Evolutionary conservation across 495 filamentous ascomycete species (phyloP), one percentile per base, ranked within the genome.

Genomic region (Chaetomium cochliodes): DNA sequence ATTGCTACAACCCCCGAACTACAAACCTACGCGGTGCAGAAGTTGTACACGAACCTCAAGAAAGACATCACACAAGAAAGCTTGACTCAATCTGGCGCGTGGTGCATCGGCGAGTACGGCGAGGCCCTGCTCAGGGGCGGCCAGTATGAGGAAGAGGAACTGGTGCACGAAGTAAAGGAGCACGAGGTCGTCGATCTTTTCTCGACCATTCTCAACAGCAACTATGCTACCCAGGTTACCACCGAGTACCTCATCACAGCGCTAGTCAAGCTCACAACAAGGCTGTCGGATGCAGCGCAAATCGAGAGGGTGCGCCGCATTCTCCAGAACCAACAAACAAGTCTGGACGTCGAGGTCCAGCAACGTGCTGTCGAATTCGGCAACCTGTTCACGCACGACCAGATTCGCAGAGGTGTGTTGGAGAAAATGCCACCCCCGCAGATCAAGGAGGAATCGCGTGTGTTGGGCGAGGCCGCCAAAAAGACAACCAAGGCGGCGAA

Each of bases 351-450:
- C 50, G 94, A 98, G 73, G 89, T 98, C 11, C 94, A 98, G 73
- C 96, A 98, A 76, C 86, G 94, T 70, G 88, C 92, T 13, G 93
- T 96, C 18, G 94, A 98, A 74, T 98, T 96, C 67, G 87, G 87
- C 53, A 98, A 98, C 71, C 82, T 98, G 16, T 97, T 98, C 69
- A 85, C 85, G 1, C 92, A 90, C 66, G 92, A 98, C 64, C 84
- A 92, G 55, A 90, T 98, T 61, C 88, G 93, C 30, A 84, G 85
- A 50, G 94, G 94, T 55, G 94, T 98, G 13, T 80, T 98, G 2
- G 94, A 98, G 78, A 91, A 92, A 72, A 98, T 98, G 94, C 94
- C 94, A 15, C 85, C 93, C 3, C 94, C 94, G 9, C 93, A 98
- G 73, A 97, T 98, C 69, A 91, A 92, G 59, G 94, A 98, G 74